Conservation (phyloP, 352 stramenopile genomes). For the Pythium graminicola region DNA sequence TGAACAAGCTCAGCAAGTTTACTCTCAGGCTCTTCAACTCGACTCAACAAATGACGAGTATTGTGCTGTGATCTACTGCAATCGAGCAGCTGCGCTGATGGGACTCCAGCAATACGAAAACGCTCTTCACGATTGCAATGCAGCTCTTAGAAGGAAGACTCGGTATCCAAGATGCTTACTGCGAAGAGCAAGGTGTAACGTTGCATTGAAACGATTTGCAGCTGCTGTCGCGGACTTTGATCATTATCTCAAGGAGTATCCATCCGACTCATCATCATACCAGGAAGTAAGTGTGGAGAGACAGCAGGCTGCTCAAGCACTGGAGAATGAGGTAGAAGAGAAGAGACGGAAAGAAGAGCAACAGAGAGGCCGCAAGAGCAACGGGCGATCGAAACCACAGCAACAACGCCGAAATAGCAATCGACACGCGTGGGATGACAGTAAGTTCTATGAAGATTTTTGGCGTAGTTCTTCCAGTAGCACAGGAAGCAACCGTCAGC, state of each 20-base stretch:
- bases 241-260: slow-evolving; percentile 50
- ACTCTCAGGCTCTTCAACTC: slow-evolving; percentile 57
- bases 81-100: slow-evolving; percentile 78
- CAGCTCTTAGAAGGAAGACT: slow-evolving; percentile 54
- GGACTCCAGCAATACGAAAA: slow-evolving; percentile 52
- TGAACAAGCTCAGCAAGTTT: slow-evolving; percentile 42
- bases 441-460: slow-evolving; percentile 46
- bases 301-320: slow-evolving; percentile 36
- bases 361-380: slow-evolving; percentile 24
- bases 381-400: slow-evolving; percentile 21
- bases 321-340: slow-evolving; percentile 45
- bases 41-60: slow-evolving; percentile 66
- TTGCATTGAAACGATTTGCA: slow-evolving; percentile 47
- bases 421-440: slow-evolving; percentile 43
- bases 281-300: slow-evolving; percentile 43
- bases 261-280: slow-evolving; percentile 15
- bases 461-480: slow-evolving; percentile 21
- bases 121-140: slow-evolving; percentile 69
- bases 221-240: slow-evolving; percentile 73
- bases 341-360: slow-evolving; percentile 40
- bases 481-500: slow-evolving; percentile 15
- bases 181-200: slow-evolving; percentile 62
- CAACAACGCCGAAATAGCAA: slow-evolving; percentile 31
- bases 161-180: slow-evolving; percentile 53
- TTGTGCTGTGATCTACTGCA: slow-evolving; percentile 75